Percentiles rank a stretch among this genome's conserved stretches.
These are phyloP conservation scores for Cladophialophora immunda DNA, from an alignment of 2,329 filamentous ascomycete genomes.

Conservation along the genomic window DNA sequence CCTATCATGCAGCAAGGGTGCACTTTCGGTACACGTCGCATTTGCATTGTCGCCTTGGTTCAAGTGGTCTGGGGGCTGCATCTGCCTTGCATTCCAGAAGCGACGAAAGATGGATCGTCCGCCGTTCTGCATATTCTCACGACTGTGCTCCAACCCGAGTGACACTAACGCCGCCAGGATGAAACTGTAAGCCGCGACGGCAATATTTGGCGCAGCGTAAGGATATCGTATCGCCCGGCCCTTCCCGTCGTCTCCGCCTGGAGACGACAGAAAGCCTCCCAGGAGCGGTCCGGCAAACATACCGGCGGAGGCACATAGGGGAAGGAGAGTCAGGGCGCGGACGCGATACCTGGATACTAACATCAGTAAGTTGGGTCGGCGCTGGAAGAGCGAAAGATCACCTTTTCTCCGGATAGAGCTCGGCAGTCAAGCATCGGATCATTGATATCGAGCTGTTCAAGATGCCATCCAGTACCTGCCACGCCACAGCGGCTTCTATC, in stretches of 20 bases:
- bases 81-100: not conserved
- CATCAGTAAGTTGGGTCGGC: not conserved
- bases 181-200: constrained; percentile 68
- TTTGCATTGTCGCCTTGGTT: constrained; percentile 1
- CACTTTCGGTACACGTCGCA: constrained; percentile 2
- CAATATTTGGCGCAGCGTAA: constrained; percentile 72
- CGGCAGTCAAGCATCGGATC: constrained; percentile 75
- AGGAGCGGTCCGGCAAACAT: constrained; percentile 66
- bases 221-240: constrained; percentile 68
- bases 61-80: not conserved
- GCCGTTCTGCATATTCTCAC: constrained; percentile 47
- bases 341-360: constrained; percentile 49
- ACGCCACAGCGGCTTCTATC: constrained; percentile 69
- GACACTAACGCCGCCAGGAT: constrained; percentile 63
- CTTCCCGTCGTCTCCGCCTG: constrained; percentile 45
- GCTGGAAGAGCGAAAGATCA: constrained; percentile 23
- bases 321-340: constrained; percentile 65
- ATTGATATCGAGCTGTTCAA: constrained; percentile 59
- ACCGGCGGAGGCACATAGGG: constrained; percentile 74
- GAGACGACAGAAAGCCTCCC: constrained; percentile 35
- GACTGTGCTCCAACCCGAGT: constrained; percentile 70
- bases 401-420: constrained; percentile 72
- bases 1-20: constrained; percentile 4
- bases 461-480: constrained; percentile 70
- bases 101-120: not conserved